Percentiles rank a stretch among this genome's conserved stretches.
Evolutionary conservation across 768 basidiomycete species (phyloP).

Genomic region (Porphyrellus cyaneotinctus): DNA sequence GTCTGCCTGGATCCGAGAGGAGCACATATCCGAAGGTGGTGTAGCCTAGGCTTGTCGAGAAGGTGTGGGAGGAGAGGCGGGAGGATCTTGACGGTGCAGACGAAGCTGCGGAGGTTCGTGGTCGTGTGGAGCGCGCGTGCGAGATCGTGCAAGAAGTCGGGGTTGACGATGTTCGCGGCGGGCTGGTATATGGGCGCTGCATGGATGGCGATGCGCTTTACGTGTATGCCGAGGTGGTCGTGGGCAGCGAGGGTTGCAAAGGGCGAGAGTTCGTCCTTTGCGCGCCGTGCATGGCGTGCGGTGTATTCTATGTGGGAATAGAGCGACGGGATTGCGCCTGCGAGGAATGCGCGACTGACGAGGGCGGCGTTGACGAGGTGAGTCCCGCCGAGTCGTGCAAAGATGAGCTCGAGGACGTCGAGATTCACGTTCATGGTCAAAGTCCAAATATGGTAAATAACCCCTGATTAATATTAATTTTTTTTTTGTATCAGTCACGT

Average conservation of each 20-base stretch:
- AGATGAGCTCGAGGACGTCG: conserved; percentile 71
- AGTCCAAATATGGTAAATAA: background rate
- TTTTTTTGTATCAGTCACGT: conserved; percentile 17
- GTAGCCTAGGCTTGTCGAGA: conserved; percentile 39
- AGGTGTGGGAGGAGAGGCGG: conserved; percentile 49
- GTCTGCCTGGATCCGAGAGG: conserved; percentile 52
- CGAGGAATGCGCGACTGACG: conserved; percentile 63
- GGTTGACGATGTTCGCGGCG: conserved; percentile 28
- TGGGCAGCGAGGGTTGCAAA: conserved; percentile 56
- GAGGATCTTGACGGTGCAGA: conserved; percentile 45
- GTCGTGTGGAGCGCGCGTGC: conserved; percentile 44
- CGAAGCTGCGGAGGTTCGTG: conserved; percentile 53
- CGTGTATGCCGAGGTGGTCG: conserved; percentile 51
- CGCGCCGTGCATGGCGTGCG: conserved; percentile 53
- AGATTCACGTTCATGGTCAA: conserved; percentile 60
- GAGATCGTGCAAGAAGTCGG: conserved; percentile 53
- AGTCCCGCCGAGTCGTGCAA: conserved; percentile 43
- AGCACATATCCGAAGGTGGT: conserved; percentile 47
- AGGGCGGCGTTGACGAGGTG: conserved; percentile 60
- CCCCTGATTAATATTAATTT: conserved; percentile 4
- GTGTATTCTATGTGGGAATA: conserved; percentile 58
- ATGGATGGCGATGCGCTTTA: conserved; percentile 56
- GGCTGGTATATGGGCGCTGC: conserved; percentile 41
- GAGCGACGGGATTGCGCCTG: conserved; percentile 57
- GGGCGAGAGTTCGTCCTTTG: conserved; percentile 46